Evolutionary conservation across 345 rosid genomes (phyloP).

Genomic region (Hirschfeldia incana): DNA sequence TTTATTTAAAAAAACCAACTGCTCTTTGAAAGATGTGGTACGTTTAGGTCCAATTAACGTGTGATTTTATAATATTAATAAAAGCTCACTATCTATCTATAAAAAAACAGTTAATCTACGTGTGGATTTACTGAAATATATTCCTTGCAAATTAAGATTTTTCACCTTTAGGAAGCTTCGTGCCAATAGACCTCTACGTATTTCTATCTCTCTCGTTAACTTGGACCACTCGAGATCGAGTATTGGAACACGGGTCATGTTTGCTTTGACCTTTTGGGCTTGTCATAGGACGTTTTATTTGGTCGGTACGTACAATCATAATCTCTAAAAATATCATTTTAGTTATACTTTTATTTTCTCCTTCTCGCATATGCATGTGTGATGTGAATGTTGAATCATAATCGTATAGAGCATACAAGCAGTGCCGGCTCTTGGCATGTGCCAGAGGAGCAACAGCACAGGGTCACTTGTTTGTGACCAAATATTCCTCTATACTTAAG

Average conservation of each 20-base stretch:
- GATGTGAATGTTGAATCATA: conserved; percentile 6
- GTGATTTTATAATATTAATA: too few species aligned
- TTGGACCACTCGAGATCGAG: conserved; percentile 31
- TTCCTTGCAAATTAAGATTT: background rate
- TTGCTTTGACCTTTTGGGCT: conserved; percentile 36
- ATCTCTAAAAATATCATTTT: conserved; percentile 7
- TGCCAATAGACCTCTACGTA: background rate
- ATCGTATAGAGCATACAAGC: background rate
- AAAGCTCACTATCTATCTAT: too few species aligned
- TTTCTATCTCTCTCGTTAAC: background rate
- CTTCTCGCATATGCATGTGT: background rate
- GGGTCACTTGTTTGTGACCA: too few species aligned
- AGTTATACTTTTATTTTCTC: background rate
- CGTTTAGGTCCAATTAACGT: background rate
- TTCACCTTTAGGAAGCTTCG: conserved; percentile 17
- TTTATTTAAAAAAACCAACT: background rate
- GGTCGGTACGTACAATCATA: conserved; percentile 30
- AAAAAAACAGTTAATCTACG: background rate
- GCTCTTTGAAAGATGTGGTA: background rate
- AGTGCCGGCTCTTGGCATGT: too few species aligned
- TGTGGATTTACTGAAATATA: background rate
- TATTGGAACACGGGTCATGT: conserved; percentile 1
- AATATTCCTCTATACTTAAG: too few species aligned
- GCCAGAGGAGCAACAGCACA: too few species aligned
- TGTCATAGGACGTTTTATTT: conserved; percentile 35